phyloP scores from a whole-genome alignment of 2,329 filamentous ascomycete species.

The Fusarium subglutinans region DNA sequence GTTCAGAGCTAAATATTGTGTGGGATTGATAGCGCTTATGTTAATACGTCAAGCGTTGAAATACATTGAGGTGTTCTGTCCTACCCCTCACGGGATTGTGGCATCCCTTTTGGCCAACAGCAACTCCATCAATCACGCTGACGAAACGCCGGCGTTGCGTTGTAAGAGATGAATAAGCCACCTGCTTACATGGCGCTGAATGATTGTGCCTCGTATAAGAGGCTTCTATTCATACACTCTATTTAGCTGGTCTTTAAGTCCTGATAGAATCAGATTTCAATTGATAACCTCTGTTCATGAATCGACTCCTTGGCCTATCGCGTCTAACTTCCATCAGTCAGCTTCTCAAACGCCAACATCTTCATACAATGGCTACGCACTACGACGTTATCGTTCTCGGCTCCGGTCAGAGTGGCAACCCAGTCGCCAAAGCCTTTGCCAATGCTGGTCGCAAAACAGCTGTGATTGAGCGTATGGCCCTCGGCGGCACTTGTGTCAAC shows the following conservation, averaged over 20 bases:
- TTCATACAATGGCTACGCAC: constrained; percentile 30
- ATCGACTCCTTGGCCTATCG: neutral
- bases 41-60: neutral
- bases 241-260: neutral
- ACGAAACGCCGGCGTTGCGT: constrained; percentile 24
- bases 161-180: constrained; percentile 28
- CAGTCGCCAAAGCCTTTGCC: constrained; percentile 58
- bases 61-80: constrained; percentile 5
- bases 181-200: constrained; percentile 15
- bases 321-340: neutral
- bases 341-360: neutral
- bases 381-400: constrained; percentile 57
- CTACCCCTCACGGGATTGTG: constrained; percentile 38
- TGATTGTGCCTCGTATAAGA: neutral
- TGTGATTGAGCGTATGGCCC: constrained; percentile 57
- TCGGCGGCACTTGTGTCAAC: constrained; percentile 65
- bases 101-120: neutral
- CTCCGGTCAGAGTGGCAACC: constrained; percentile 62
- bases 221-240: neutral
- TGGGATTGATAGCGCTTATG: constrained; percentile 3
- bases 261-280: neutral
- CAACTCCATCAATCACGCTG: constrained; percentile 30
- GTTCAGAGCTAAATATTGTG: neutral
- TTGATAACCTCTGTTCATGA: constrained; percentile 11
- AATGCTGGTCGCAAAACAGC: constrained; percentile 55